Evolutionary conservation across 2,329 filamentous ascomycete species (phyloP).

Genomic region (Ceratocystis huliohia): DNA sequence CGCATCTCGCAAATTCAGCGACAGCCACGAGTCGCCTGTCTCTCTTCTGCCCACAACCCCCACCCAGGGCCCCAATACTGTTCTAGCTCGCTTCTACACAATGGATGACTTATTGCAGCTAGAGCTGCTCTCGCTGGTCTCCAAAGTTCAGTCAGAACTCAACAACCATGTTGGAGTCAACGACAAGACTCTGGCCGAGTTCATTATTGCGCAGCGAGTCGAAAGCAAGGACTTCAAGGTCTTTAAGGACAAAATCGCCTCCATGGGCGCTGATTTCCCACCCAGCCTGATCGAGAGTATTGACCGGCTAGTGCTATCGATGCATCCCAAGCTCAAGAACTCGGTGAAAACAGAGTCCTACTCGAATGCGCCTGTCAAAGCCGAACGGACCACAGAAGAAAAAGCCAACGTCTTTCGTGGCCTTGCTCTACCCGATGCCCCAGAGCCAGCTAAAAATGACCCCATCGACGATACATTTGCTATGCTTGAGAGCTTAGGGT

Average conservation of each 20-base stretch:
- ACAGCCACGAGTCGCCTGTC: neutral
- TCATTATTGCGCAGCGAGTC: conserved; percentile 80
- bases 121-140: conserved; percentile 86
- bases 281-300: conserved; percentile 80
- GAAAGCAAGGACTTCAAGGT: conserved; percentile 56
- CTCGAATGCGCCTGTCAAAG: conserved; percentile 11
- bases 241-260: conserved; percentile 64
- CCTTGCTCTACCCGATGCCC: conserved; percentile 67
- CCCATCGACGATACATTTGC: conserved; percentile 89
- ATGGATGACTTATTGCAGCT: conserved; percentile 91
- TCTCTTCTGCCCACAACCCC: neutral
- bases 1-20: conserved; percentile 7
- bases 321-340: conserved; percentile 82
- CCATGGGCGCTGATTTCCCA: conserved; percentile 70
- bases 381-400: conserved; percentile 37
- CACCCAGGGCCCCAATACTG: neutral
- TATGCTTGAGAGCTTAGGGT: conserved; percentile 61
- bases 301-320: conserved; percentile 71
- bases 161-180: conserved; percentile 85
- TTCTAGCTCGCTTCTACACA: conserved; percentile 21
- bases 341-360: conserved; percentile 2
- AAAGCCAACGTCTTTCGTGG: conserved; percentile 86
- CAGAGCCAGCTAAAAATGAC: conserved; percentile 32
- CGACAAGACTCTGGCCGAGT: conserved; percentile 93
- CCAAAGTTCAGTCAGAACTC: conserved; percentile 85